Evolutionary conservation across 768 basidiomycete species (phyloP).

Genomic region (Naganishia vishniacii): DNA sequence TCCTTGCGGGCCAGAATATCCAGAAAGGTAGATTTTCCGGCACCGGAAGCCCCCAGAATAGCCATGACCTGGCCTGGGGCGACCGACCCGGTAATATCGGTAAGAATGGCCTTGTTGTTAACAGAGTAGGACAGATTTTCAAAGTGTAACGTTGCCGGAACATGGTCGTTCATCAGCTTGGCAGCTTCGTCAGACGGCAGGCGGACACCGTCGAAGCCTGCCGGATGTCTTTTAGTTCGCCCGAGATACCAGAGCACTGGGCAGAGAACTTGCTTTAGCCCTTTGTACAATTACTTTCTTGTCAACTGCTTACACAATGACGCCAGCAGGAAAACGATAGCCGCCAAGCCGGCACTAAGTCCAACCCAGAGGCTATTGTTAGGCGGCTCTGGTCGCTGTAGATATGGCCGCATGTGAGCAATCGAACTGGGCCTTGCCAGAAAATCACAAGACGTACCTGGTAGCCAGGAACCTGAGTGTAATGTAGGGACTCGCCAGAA

Average conservation of each 20-base stretch:
- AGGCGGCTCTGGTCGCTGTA: conserved; percentile 69
- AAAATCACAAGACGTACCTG: conserved; percentile 53
- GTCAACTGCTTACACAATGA: conserved; percentile 58
- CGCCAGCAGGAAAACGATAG: conserved; percentile 64
- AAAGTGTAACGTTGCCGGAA: conserved; percentile 91
- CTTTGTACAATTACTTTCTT: no score
- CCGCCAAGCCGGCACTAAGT: conserved; percentile 72
- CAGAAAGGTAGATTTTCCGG: conserved; percentile 91
- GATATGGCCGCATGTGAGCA: background rate
- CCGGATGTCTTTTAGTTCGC: conserved; percentile 58
- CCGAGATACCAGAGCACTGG: conserved; percentile 87
- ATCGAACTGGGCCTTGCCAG: background rate
- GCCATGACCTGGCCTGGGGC: conserved; percentile 87
- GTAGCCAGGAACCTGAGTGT: conserved; percentile 91
- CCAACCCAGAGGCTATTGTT: conserved; percentile 78
- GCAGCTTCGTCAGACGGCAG: conserved; percentile 73
- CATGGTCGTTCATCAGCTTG: conserved; percentile 86
- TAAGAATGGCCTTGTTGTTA: conserved; percentile 63
- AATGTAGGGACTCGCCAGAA: conserved; percentile 89
- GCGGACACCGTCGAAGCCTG: conserved; percentile 52
- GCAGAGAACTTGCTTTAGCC: no score
- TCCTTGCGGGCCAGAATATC: conserved; percentile 88
- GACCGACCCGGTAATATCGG: conserved; percentile 72
- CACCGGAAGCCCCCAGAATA: conserved; percentile 94
- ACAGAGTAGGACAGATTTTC: conserved; percentile 74